phyloP scores from a whole-genome alignment of 306 rosid genomes.

The Cicer pinnatifidum region DNA sequence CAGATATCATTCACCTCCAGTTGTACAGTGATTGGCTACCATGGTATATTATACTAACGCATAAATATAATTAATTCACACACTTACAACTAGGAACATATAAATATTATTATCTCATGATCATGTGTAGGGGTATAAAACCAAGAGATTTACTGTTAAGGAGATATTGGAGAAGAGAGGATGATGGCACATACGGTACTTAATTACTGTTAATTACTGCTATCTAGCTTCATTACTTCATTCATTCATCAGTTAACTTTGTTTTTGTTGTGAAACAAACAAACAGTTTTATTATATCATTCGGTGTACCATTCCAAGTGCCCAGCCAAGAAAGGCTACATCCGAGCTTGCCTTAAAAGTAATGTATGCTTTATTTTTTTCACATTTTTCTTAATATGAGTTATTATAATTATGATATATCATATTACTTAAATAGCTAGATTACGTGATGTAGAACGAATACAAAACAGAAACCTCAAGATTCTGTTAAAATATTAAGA shows the following conservation, averaged over 20 bases:
- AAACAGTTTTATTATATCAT: slow-evolving; percentile 79
- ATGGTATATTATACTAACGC: slow-evolving; percentile 47
- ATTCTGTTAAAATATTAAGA: too few relatives aligned
- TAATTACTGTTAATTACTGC: neutral
- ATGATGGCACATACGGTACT: slow-evolving; percentile 92
- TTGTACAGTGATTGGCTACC: slow-evolving; percentile 84
- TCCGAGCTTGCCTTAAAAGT: slow-evolving; percentile 96
- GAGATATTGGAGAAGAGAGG: slow-evolving; percentile 97
- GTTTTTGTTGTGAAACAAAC: slow-evolving; percentile 46
- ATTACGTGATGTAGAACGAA: too few relatives aligned
- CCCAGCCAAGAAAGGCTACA: slow-evolving; percentile 69
- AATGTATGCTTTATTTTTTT: slow-evolving; percentile 58
- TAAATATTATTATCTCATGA: neutral
- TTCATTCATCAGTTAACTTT: slow-evolving; percentile 17
- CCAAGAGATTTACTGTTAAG: slow-evolving; percentile 74
- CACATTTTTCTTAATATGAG: neutral
- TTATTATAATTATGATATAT: neutral
- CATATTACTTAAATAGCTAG: neutral
- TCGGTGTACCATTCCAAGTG: slow-evolving; percentile 78
- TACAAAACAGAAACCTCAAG: neutral
- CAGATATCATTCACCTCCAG: slow-evolving; percentile 75
- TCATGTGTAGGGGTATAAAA: slow-evolving; percentile 74
- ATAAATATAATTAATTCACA: slow-evolving; percentile 23
- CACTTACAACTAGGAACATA: neutral
- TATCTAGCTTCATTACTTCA: neutral